Base-by-base conservation (phyloP, 257 asterid species). In the Perilla frutescens region DNA sequence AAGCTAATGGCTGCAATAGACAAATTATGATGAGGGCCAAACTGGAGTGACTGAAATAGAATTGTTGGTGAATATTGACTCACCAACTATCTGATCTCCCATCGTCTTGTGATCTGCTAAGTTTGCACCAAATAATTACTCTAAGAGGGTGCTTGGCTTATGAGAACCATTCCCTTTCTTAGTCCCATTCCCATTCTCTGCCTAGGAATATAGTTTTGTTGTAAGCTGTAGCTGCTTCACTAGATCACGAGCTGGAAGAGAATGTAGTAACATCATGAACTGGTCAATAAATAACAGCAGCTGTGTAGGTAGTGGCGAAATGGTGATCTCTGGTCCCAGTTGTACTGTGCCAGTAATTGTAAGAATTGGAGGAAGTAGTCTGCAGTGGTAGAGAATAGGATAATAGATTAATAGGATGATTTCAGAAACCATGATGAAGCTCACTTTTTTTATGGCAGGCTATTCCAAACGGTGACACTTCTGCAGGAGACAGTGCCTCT, bases 381-480 rank as follows among this genome's bases (percentile, higher is more conserved):
- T 34, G 44, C 8, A 47, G 60, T 26, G 10, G 63, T 9, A 51
- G 20, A 39, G 34, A 59, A 5, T 32, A 66, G 48, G 58, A 48
- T 34, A 3, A 48, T 3, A 47, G 2, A 20, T 20, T 11, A 47
- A 3, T 2, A 3, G 32, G 34, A 12, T 58, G 10, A 10, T 13
- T 34, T 7, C 66, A 20, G 26, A 20, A 20, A 20, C 26, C 66
- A 7, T 60, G 48, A 39, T 75, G 57, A 67, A 2, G 32, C 66
- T 73, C 31, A 58, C 72, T 76, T 74, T 80, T 59, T 12, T 29
- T 8, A 51, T 75, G 75, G 43, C 86, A 91, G 96, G 86, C 74
- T 80, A 75, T 79, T 77, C 90, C 74, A 76, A 81, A 80, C 80
- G 87, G 80, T 64, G 87, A 77, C 66, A 63, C 73, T 55, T 45